Conservation (phyloP, 1,284 basidiomycete species). For the Sporisorium exsertum region DNA sequence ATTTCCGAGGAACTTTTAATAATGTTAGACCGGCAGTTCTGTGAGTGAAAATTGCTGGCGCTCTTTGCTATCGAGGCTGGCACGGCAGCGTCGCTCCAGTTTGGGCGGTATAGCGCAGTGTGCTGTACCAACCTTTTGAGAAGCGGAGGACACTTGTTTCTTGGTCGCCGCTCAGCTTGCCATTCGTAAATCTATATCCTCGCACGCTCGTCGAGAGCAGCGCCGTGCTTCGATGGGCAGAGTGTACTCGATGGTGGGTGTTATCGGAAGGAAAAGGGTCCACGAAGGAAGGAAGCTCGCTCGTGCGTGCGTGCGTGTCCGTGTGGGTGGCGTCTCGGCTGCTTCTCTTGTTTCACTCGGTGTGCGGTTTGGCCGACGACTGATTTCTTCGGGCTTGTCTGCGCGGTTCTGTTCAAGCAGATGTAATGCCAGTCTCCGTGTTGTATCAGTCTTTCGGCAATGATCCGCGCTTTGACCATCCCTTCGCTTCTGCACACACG, state of each 20-base stretch:
- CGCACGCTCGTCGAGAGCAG: no score
- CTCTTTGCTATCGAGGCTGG: slow-evolving; percentile 32
- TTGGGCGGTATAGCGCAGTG: slow-evolving; percentile 12
- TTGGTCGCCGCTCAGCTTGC: no score
- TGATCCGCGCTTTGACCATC: slow-evolving; percentile 2
- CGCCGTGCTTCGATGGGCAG: neutral
- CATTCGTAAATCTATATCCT: no score
- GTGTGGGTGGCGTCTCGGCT: no score
- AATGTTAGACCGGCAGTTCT: slow-evolving; percentile 13
- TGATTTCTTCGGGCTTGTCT: slow-evolving; percentile 12
- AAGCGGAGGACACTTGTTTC: neutral
- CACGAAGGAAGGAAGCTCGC: no score
- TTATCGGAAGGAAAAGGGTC: no score
- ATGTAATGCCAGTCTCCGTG: neutral
- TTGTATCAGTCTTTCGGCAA: neutral
- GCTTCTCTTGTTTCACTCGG: no score
- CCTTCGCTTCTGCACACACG: neutral
- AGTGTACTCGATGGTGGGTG: neutral
- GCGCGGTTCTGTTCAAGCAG: neutral
- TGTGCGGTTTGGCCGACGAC: no score
- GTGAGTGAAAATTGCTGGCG: no score
- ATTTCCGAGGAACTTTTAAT: neutral
- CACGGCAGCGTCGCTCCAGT: slow-evolving; percentile 42
- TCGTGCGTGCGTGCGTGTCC: no score
- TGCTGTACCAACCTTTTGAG: neutral